Percentiles rank a stretch among this genome's conserved stretches.
phyloP scores from a whole-genome alignment of 2,329 filamentous ascomycete species.

The Fusarium virguliforme region DNA sequence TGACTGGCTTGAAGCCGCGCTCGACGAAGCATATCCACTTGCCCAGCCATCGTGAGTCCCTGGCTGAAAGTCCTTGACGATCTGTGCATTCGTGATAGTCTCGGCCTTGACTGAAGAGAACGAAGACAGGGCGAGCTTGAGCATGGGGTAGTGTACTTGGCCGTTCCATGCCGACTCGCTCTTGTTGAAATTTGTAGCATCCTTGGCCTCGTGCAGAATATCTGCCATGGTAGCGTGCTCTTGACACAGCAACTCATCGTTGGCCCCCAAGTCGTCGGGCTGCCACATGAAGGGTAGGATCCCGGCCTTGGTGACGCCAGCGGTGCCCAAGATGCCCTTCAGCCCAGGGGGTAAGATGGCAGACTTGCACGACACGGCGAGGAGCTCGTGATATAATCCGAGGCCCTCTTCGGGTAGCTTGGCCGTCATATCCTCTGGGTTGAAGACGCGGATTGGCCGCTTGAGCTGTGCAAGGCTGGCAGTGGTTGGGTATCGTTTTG shows the following conservation, averaged over 20 bases:
- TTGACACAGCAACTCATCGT: neutral
- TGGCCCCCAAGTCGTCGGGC: neutral
- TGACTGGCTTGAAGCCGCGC: conserved; percentile 13
- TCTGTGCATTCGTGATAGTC: conserved; percentile 19
- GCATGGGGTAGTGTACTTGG: conserved; percentile 14
- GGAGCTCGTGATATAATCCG: conserved; percentile 4
- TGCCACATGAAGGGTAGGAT: conserved; percentile 12
- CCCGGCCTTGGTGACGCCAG: neutral
- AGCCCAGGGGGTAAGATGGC: conserved; percentile 6
- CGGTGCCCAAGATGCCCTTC: neutral
- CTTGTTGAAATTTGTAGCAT: conserved; percentile 11
- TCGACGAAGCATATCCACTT: conserved; percentile 7
- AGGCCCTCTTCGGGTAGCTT: neutral
- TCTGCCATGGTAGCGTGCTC: neutral
- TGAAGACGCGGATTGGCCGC: conserved; percentile 9
- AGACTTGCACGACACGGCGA: neutral
- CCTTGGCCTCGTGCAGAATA: conserved; percentile 6
- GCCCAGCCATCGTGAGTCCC: neutral
- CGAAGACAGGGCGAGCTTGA: conserved; percentile 12
- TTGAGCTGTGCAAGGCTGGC: conserved; percentile 3
- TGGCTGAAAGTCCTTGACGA: conserved; percentile 12
- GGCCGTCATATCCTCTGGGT: neutral
- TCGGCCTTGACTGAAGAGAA: neutral
- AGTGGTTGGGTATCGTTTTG: conserved; percentile 7
- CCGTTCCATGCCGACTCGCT: conserved; percentile 18